Base-by-base conservation (phyloP, 768 basidiomycete genomes). In the Dentipellis fragilis region DNA sequence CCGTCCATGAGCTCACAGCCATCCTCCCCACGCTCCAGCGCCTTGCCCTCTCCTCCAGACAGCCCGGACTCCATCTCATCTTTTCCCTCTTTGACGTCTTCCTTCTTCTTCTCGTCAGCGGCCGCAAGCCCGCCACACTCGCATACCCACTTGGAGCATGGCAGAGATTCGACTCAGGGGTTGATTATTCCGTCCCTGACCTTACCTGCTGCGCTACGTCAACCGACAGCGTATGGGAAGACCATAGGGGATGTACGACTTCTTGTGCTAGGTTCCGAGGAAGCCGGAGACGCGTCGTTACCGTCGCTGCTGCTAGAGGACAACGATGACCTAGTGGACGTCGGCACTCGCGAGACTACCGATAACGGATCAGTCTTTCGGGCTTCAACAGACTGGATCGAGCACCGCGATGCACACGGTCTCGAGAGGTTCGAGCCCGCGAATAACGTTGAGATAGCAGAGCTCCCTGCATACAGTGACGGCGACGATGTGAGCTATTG, bases 41-140 rank as follows among this genome's bases (percentile, higher is more conserved):
- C 72, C 2, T 67, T 77, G 45, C 79, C 80, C 16, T 84, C 84
- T 8, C 78, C 80, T 10, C 79, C 83, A 42, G 76, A 79, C 63
- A 85, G 84, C 63, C 85, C 70, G 1, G 81, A 75, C 51, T 84
- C 83, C 1, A 70, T 81, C 40, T 87, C 86, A 1, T 87, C 86
- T 5, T 72, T 87, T 3, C 86, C 86, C 1, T 86, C 84, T 1
- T 80, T 86, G 11, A 78, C 81, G 16, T 86, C 84, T 1, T 85
- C 84, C 0, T 87, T 87, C 74, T 85, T 88, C 71, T 87, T 86
- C 71, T 86, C 84, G 35, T 87, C 85, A 10, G 82, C 79, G 0
- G 83, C 83, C 11, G 80, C 80, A 0, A 85, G 83, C 58, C 85
- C 81, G 2, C 80, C 78, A 0, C 82, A 79, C 49, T 69, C 72